These are phyloP conservation scores for Geoglossum glabrum DNA, from an alignment of 495 filamentous ascomycete genomes.

Conservation along the genomic window DNA sequence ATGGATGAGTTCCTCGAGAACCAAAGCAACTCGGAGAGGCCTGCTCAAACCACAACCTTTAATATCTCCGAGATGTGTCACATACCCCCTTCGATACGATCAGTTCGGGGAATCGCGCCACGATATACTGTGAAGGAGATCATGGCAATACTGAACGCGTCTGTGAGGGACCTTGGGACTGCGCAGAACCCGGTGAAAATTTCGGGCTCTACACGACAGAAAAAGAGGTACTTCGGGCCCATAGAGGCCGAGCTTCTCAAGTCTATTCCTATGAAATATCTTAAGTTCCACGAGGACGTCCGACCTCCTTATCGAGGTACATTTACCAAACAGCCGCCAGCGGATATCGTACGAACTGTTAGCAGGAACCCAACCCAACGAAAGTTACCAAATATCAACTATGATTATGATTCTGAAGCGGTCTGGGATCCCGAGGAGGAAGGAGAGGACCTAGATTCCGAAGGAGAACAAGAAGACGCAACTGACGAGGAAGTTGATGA, in stretches of 20 bases:
- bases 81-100: constrained; percentile 28
- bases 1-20: constrained; percentile 30
- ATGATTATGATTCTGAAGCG: constrained; percentile 92
- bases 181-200: constrained; percentile 8
- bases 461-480: constrained; percentile 45
- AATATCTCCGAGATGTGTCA: constrained; percentile 37
- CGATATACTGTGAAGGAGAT: constrained; percentile 41
- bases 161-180: neutral
- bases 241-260: constrained; percentile 34
- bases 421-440: constrained; percentile 56
- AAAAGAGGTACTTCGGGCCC: constrained; percentile 24
- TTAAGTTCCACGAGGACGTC: constrained; percentile 73
- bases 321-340: constrained; percentile 36
- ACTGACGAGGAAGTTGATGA: constrained; percentile 31
- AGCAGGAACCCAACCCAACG: constrained; percentile 50
- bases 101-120: constrained; percentile 22
- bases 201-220: constrained; percentile 24
- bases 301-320: constrained; percentile 83
- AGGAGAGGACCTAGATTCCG: constrained; percentile 25
- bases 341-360: constrained; percentile 30
- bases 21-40: constrained; percentile 16
- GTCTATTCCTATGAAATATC: constrained; percentile 47
- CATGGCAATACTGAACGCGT: constrained; percentile 25
- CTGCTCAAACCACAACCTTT: constrained; percentile 17
- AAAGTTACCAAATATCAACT: constrained; percentile 47